Percentiles rank a stretch among this genome's conserved stretches.
Evolutionary conservation across 2,329 filamentous ascomycete genomes (phyloP).

Genomic region (Aspergillus vadensis): DNA sequence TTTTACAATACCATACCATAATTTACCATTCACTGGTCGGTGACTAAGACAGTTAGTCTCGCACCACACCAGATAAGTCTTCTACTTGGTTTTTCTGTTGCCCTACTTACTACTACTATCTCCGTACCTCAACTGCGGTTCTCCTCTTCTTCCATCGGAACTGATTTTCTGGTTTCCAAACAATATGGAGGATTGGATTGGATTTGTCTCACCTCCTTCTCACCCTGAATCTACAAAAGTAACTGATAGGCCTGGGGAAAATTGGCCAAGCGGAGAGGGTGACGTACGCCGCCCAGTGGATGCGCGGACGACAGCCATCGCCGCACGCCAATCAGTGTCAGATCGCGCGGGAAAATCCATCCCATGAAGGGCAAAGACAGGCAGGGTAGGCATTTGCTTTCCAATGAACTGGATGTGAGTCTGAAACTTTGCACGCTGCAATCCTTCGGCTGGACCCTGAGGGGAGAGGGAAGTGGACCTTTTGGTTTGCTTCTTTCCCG

Average conservation of each 20-base stretch:
- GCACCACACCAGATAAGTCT: too few relatives aligned
- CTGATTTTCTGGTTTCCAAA: not conserved
- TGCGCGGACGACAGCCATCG: not conserved
- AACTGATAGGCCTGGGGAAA: not conserved
- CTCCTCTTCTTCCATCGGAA: too few relatives aligned
- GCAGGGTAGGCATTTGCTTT: not conserved
- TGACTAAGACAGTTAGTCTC: not conserved
- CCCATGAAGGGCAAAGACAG: not conserved
- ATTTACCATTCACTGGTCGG: not conserved
- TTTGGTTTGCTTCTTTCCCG: not conserved
- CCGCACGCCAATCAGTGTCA: slow-evolving; percentile 3
- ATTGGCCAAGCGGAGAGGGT: slow-evolving; percentile 1
- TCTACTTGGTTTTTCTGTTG: too few relatives aligned
- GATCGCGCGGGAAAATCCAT: not conserved
- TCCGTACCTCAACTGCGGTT: too few relatives aligned
- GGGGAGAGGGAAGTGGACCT: not conserved
- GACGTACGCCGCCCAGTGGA: slow-evolving; percentile 4
- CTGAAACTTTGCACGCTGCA: not conserved
- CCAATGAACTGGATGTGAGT: not conserved
- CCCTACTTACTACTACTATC: too few relatives aligned
- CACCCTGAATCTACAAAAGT: not conserved
- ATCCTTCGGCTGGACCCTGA: slow-evolving; percentile 8
- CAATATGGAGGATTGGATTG: not conserved
- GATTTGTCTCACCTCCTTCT: not conserved
- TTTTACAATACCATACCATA: too few relatives aligned